Evolutionary conservation across 306 rosid genomes (phyloP), one percentile per base, ranked within the genome.

Genomic region (Corylus heterophylla): DNA sequence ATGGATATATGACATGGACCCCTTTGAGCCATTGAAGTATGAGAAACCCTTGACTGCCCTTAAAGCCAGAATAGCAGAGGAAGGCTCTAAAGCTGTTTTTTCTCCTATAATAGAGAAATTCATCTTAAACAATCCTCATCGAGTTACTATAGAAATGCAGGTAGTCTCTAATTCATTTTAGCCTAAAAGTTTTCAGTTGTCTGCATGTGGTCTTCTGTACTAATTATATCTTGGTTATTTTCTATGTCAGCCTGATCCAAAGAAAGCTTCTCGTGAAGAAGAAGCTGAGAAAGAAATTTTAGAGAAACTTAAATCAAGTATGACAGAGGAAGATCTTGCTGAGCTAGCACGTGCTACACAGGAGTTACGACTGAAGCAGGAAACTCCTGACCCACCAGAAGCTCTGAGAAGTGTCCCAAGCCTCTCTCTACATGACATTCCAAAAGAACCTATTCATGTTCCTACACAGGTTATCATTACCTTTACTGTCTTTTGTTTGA

Each of bases 1-100:
- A 84, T 95, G 99, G 99, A 91, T 95, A 73, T 95, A 95, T 83
- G 99, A 95, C 88, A 75, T 95, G 98, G 86, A 95, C 90, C 99
- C 99, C 78, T 92, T 95, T 81, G 93, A 90, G 76, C 99, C 98
- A 77, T 78, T 95, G 71, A 95, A 93, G 87, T 95, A 93, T 62
- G 99, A 95, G 89, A 88, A 89, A 72, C 99, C 99, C 74, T 89
- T 95, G 73, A 86, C 81, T 85, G 97, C 85, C 76, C 90, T 95
- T 77, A 95, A 95, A 84, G 90, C 92, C 82, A 88, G 97, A 84
- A 88, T 95, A 84, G 93, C 85, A 76, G 79, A 87, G 56, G 97
- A 95, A 85, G 99, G 98, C 71, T 85, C 99, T 17, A 93, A 84
- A 86, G 88, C 94, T 39, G 97, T 93, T 73, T 95, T 95, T 81